Conservation (phyloP, 495 filamentous ascomycete genomes). For the Penicillium paradoxum region DNA sequence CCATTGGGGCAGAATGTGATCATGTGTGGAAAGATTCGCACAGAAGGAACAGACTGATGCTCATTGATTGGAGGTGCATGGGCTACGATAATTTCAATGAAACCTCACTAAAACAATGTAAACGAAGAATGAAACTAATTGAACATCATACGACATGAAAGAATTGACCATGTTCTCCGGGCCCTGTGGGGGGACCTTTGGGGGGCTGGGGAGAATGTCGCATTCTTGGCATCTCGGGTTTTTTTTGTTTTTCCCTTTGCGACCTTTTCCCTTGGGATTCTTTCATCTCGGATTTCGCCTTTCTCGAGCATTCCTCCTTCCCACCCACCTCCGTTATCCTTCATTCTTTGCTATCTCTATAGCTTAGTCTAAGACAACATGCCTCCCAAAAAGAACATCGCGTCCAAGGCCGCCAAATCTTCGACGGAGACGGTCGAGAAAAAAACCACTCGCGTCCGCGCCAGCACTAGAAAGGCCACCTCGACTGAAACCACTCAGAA, state of each 20-base stretch:
- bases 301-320: conserved; percentile 6
- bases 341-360: conserved; percentile 3
- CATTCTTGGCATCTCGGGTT: conserved; percentile 13
- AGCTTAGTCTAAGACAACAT: conserved; percentile 18
- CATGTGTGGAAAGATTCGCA: conserved; percentile 59
- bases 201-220: conserved; percentile 20
- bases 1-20: conserved; percentile 73
- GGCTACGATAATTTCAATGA: too few relatives aligned
- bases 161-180: not conserved
- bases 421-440: not conserved
- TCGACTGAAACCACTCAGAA: conserved; percentile 9
- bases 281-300: not conserved
- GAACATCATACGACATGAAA: not conserved
- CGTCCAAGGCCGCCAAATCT: conserved; percentile 12
- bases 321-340: not conserved
- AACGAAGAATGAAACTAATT: too few relatives aligned
- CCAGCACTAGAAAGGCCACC: not conserved
- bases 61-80: too few relatives aligned
- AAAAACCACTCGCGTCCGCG: not conserved
- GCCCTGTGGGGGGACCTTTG: too few relatives aligned
- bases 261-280: conserved; percentile 6
- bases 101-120: too few relatives aligned
- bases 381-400: conserved; percentile 33
- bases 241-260: conserved; percentile 8
- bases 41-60: too few relatives aligned